These are phyloP conservation scores for Pichia sp. DNA, from an alignment of 1,139 yeast genomes.

Conservation along the genomic window DNA sequence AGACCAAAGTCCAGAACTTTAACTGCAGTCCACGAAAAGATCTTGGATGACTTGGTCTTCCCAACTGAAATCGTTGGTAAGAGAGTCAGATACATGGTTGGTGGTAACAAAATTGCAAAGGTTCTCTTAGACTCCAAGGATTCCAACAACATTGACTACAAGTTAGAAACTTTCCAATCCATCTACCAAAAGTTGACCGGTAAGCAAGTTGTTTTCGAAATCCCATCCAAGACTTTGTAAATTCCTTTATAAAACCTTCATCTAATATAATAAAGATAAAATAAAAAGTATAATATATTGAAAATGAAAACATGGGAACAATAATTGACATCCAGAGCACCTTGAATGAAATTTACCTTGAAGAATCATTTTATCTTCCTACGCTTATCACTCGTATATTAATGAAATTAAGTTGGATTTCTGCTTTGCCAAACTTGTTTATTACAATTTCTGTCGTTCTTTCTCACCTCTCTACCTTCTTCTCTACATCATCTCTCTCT, in stretches of 20 bases:
- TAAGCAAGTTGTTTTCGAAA: constrained; percentile 98
- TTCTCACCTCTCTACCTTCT: no score
- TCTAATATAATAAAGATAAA: constrained; percentile 7
- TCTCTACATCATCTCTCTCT: no score
- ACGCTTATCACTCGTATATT: no score
- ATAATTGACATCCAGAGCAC: no score
- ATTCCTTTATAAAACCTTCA: constrained; percentile 18
- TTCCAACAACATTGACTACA: constrained; percentile 95
- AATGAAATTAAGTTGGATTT: no score
- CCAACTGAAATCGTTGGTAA: constrained; percentile 99
- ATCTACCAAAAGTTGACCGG: constrained; percentile 98
- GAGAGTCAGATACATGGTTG: constrained; percentile 98
- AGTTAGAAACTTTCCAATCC: constrained; percentile 99
- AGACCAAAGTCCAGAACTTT: constrained; percentile 99
- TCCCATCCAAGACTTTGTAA: constrained; percentile 76
- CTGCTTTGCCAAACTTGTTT: no score
- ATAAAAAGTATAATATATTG: constrained; percentile 9
- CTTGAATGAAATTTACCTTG: no score
- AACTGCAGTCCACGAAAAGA: constrained; percentile 97
- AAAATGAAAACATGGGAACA: not conserved
- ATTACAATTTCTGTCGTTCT: no score
- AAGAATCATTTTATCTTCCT: no score
- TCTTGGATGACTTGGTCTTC: constrained; percentile 98
- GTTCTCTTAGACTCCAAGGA: constrained; percentile 98
- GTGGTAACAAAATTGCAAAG: constrained; percentile 98